phyloP scores from a whole-genome alignment of 352 stramenopile genomes.

The Ophiocytium majus region DNA sequence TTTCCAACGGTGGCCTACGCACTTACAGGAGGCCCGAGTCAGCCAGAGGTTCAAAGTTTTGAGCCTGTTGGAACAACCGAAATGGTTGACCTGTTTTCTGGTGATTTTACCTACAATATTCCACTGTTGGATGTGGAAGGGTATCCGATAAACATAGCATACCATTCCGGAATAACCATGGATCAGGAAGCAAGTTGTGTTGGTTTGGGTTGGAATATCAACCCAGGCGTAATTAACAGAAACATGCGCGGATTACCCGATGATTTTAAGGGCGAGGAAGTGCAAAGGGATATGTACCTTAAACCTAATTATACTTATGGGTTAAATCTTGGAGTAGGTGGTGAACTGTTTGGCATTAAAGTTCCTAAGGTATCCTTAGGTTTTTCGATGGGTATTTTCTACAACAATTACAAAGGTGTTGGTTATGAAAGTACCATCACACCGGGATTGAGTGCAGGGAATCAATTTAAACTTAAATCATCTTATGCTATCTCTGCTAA shows the following conservation, averaged over 20 bases:
- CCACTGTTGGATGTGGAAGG: not conserved
- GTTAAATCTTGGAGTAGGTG: not conserved
- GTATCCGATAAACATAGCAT: not conserved
- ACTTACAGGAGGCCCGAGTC: slow-evolving; percentile 6
- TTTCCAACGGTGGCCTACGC: not conserved
- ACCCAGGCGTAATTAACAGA: slow-evolving; percentile 1
- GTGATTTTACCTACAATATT: slow-evolving; percentile 16
- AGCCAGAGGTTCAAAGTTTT: not conserved
- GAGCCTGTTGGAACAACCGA: slow-evolving; percentile 11
- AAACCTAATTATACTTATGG: slow-evolving; percentile 8
- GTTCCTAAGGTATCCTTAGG: no score
- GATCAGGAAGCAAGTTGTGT: slow-evolving; percentile 3
- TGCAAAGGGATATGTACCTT: not conserved
- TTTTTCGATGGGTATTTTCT: not conserved
- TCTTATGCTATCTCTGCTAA: no score
- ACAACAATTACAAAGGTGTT: slow-evolving; percentile 14
- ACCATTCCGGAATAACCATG: slow-evolving; percentile 6
- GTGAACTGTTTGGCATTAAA: not conserved
- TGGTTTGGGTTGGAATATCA: slow-evolving; percentile 4
- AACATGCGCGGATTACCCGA: slow-evolving; percentile 2
- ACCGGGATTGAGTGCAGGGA: no score
- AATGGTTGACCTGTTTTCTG: slow-evolving; percentile 15
- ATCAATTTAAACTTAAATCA: no score
- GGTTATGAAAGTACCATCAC: no score
- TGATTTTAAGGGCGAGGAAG: not conserved